Conservation (phyloP, 257 asterid species). For the Verbascum thapsus region DNA sequence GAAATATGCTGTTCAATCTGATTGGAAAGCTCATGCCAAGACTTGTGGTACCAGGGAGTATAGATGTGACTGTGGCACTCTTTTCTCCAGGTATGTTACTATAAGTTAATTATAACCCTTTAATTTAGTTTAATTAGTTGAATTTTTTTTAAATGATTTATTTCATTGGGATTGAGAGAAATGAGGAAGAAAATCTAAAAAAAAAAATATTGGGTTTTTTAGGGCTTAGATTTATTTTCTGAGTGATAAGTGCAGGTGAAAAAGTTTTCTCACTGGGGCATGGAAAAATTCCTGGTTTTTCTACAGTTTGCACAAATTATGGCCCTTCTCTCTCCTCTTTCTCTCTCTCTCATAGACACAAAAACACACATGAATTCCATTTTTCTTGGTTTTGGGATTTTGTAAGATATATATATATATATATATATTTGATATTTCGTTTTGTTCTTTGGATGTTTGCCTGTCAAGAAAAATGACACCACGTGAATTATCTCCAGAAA, state of each 20-base stretch:
- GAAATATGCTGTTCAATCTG: conserved; percentile 83
- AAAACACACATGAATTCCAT: not conserved
- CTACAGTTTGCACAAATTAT: conserved; percentile 16
- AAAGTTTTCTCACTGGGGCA: conserved; percentile 5
- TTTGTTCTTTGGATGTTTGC: conserved; percentile 57
- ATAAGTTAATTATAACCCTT: too few species aligned
- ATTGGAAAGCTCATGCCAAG: conserved; percentile 80
- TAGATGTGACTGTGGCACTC: conserved; percentile 80
- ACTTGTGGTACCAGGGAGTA: conserved; percentile 81
- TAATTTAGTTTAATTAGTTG: too few species aligned
- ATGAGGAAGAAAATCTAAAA: not conserved
- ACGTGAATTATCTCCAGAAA: conserved; percentile 61
- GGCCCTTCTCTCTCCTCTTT: too few species aligned
- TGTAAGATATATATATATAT: conserved; percentile 20
- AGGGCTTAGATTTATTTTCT: conserved; percentile 30
- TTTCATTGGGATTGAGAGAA: too few species aligned
- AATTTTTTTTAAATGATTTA: too few species aligned
- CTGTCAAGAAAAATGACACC: conserved; percentile 50
- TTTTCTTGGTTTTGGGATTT: conserved; percentile 24
- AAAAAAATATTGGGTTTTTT: not conserved
- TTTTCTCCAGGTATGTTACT: conserved; percentile 64
- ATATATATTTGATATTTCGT: conserved; percentile 28
- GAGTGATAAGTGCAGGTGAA: conserved; percentile 13
- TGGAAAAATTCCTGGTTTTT: conserved; percentile 7
- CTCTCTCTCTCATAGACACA: not conserved